A percentile compares a stretch with the other conserved stretches of the same genome.
These are phyloP conservation scores for Cercospora janseana DNA, from an alignment of 2,329 filamentous ascomycete genomes.

Conservation along the genomic window DNA sequence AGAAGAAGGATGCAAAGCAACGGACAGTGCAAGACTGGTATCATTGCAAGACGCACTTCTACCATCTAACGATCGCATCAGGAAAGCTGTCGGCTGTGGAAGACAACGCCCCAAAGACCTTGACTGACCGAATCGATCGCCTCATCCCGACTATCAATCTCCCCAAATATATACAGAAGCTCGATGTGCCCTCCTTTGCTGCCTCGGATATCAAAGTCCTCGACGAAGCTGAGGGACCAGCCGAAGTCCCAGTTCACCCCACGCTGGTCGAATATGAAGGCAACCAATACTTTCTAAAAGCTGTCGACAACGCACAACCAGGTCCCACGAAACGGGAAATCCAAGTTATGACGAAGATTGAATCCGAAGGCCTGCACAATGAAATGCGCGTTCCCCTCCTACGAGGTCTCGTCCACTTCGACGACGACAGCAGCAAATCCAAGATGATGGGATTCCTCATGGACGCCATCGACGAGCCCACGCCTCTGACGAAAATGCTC, in stretches of 20 bases:
- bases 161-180: constrained; percentile 38
- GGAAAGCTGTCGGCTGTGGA: constrained; percentile 31
- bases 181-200: constrained; percentile 28
- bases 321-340: constrained; percentile 38
- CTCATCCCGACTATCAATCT: constrained; percentile 33
- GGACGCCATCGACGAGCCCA: constrained; percentile 35
- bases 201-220: constrained; percentile 32
- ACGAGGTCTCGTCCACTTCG: constrained; percentile 32
- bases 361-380: constrained; percentile 30
- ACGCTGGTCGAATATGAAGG: constrained; percentile 23
- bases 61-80: constrained; percentile 29
- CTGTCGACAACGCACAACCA: constrained; percentile 34
- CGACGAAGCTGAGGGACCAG: constrained; percentile 22
- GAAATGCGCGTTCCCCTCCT: constrained; percentile 35
- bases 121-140: constrained; percentile 27
- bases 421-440: constrained; percentile 15
- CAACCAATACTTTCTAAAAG: constrained; percentile 36
- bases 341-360: constrained; percentile 33
- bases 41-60: constrained; percentile 33
- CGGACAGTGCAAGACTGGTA: constrained; percentile 37
- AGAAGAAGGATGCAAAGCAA: constrained; percentile 2
- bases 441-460: constrained; percentile 39
- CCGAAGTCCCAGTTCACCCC: constrained; percentile 33
- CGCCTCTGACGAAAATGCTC: constrained; percentile 35
- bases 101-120: constrained; percentile 21